Evolutionary conservation across 768 basidiomycete species (phyloP).

Genomic region (Russula virescens): DNA sequence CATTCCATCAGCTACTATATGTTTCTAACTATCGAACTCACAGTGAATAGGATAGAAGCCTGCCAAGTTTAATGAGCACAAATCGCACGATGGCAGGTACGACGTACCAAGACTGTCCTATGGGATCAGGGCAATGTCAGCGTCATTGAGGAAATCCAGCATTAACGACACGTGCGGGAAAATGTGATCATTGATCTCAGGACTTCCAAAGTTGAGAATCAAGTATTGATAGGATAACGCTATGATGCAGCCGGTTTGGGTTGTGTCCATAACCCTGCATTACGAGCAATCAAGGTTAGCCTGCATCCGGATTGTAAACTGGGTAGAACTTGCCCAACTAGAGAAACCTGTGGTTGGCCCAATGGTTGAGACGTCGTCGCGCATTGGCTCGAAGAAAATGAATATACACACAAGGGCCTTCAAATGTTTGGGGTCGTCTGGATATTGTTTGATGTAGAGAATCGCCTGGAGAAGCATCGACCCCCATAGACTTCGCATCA

Average conservation of each 20-base stretch:
- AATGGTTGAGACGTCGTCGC: not conserved
- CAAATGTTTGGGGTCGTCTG: not conserved
- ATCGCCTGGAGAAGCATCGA: slow-evolving; percentile 5
- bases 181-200: not conserved
- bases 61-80: not conserved
- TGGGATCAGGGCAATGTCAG: not conserved
- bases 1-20: not conserved
- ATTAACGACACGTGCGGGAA: not conserved
- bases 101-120: slow-evolving; percentile 10
- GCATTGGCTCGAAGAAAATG: not conserved
- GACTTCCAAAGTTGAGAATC: slow-evolving; percentile 5
- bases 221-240: slow-evolving; percentile 5
- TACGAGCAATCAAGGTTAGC: not conserved
- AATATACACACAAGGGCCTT: slow-evolving; percentile 10
- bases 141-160: not conserved
- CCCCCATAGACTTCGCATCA: slow-evolving; percentile 11
- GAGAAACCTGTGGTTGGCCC: not conserved
- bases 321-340: slow-evolving; percentile 13
- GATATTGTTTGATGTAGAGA: slow-evolving; percentile 11
- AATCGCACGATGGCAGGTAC: not conserved
- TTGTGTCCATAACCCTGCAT: slow-evolving; percentile 10
- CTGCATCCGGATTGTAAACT: not conserved
- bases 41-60: slow-evolving; percentile 3
- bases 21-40: not conserved
- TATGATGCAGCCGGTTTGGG: slow-evolving; percentile 10